Percentiles rank a stretch among this genome's conserved stretches.
Conservation (phyloP, 495 filamentous ascomycete genomes). For the Delitschia confertaspora region DNA sequence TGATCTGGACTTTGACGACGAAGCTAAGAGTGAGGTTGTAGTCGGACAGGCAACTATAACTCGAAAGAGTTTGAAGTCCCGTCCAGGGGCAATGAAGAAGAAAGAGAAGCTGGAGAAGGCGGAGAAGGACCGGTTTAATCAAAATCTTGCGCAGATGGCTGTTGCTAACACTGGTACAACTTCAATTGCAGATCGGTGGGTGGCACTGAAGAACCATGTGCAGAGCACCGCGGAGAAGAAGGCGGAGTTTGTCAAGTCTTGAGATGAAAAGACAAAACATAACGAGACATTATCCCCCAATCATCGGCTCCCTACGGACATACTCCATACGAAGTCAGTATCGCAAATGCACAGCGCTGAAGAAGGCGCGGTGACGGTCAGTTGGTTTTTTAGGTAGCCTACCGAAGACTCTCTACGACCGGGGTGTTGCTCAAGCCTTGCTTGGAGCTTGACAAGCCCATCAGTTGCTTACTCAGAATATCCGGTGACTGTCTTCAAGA, state of each 20-base stretch:
- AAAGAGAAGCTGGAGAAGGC: slow-evolving; percentile 66
- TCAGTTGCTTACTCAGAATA: no score
- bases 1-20: slow-evolving; percentile 39
- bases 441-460: no score
- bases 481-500: no score
- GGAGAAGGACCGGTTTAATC: slow-evolving; percentile 74
- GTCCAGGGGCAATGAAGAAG: slow-evolving; percentile 72
- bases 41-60: slow-evolving; percentile 45
- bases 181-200: slow-evolving; percentile 53
- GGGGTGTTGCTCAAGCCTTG: no score
- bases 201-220: slow-evolving; percentile 59
- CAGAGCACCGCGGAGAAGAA: slow-evolving; percentile 67
- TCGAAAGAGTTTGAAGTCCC: slow-evolving; percentile 59
- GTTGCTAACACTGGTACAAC: slow-evolving; percentile 33
- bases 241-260: slow-evolving; percentile 43
- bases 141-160: slow-evolving; percentile 61
- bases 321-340: no score
- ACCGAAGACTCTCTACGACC: no score
- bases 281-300: no score
- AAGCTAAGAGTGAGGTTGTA: slow-evolving; percentile 31
- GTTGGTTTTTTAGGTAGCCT: no score
- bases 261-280: no score
- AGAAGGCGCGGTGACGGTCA: no score
- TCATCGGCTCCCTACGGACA: no score
- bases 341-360: no score